Evolutionary conservation across 2,329 filamentous ascomycete genomes (phyloP).

Genomic region (Proliferodiscus dingleyae): DNA sequence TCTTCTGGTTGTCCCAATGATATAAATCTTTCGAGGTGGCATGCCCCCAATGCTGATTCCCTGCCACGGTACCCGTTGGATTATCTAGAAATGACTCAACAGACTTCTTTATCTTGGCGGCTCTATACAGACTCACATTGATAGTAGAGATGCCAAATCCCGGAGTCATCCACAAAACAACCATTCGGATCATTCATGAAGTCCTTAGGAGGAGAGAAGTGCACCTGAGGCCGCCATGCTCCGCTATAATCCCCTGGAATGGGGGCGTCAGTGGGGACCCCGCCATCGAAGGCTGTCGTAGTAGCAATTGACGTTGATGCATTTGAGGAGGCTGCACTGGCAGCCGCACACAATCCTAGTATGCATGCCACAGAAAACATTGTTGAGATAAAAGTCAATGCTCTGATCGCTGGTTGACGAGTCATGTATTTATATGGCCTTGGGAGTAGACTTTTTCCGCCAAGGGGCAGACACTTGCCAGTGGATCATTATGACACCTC

Average conservation of each 20-base stretch:
- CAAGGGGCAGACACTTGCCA: no score
- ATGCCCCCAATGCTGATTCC: constrained; percentile 64
- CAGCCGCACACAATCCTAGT: constrained; percentile 14
- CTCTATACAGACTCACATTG: constrained; percentile 43
- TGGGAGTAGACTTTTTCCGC: background rate
- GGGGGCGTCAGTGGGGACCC: constrained; percentile 21
- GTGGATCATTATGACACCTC: no score
- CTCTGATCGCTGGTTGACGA: background rate
- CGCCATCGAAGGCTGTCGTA: constrained; percentile 14
- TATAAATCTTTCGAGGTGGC: constrained; percentile 58
- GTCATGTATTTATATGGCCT: background rate
- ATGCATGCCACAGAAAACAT: constrained; percentile 12
- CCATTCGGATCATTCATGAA: constrained; percentile 64
- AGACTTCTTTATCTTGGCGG: background rate
- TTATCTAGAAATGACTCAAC: constrained; percentile 36
- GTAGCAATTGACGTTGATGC: constrained; percentile 15
- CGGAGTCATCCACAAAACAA: constrained; percentile 52
- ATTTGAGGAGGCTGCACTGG: constrained; percentile 10
- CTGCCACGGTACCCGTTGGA: constrained; percentile 43
- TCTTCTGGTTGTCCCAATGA: constrained; percentile 59
- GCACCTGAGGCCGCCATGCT: constrained; percentile 43
- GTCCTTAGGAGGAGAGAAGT: constrained; percentile 48
- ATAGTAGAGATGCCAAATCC: constrained; percentile 61
- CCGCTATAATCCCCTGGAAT: constrained; percentile 24
- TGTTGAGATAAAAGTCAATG: background rate